Percentiles rank a stretch among this genome's conserved stretches.
Evolutionary conservation across 768 basidiomycete species (phyloP).

Genomic region (Stropharia rugosoannulata): DNA sequence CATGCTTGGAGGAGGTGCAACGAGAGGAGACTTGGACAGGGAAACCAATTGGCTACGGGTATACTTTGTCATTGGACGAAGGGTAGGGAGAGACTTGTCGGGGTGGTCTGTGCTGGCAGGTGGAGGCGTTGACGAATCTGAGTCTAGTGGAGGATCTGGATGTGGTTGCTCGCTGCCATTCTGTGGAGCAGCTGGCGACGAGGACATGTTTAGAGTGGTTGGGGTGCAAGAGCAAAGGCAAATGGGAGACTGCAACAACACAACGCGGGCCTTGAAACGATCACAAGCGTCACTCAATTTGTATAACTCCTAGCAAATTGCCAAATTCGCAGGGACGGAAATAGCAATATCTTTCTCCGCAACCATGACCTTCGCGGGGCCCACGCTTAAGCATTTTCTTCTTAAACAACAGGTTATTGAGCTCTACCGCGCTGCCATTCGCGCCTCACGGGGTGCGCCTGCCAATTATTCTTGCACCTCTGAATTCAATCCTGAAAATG

Average conservation of each 20-base stretch:
- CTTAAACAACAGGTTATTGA: conserved; percentile 58
- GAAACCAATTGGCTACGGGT: conserved; percentile 65
- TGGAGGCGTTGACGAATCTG: conserved; percentile 8
- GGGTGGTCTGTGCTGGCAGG: conserved; percentile 16
- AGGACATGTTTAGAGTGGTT: conserved; percentile 17
- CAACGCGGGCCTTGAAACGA: conserved; percentile 44
- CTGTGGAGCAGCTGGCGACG: conserved; percentile 9
- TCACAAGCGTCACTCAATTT: conserved; percentile 27
- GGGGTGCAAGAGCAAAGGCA: conserved; percentile 13
- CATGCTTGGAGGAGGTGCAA: conserved; percentile 71
- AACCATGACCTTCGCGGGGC: conserved; percentile 21
- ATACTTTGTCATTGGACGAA: conserved; percentile 61
- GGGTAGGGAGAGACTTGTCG: conserved; percentile 29
- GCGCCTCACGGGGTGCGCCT: conserved; percentile 61
- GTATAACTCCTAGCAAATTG: conserved; percentile 15
- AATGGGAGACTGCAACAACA: conserved; percentile 19
- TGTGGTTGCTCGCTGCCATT: conserved; percentile 4
- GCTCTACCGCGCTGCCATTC: conserved; percentile 67
- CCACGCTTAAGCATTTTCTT: conserved; percentile 75
- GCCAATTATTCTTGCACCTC: conserved; percentile 1
- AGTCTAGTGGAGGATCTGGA: conserved; percentile 12
- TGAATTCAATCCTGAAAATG: background rate
- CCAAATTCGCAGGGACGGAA: conserved; percentile 4
- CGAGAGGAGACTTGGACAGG: conserved; percentile 74
- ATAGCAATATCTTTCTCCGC: conserved; percentile 8